These are phyloP conservation scores for Scutellaria barbata DNA, from an alignment of 257 asterid genomes.

Conservation along the genomic window DNA sequence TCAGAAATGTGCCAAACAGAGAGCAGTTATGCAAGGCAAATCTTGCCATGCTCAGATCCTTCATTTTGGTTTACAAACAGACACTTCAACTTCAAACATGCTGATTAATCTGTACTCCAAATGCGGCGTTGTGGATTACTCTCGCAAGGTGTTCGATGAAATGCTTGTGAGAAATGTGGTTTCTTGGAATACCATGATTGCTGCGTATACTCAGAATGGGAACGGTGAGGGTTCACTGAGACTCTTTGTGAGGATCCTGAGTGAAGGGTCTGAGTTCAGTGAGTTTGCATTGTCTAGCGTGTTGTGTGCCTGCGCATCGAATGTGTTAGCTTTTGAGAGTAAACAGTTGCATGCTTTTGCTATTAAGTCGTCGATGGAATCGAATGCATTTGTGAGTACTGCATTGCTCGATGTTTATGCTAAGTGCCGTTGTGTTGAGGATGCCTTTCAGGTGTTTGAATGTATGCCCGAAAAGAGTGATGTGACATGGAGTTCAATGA, in stretches of 20 bases:
- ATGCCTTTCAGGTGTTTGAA: conserved; percentile 65
- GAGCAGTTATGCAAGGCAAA: conserved; percentile 50
- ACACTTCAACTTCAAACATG: conserved; percentile 70
- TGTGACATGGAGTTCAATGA: conserved; percentile 95
- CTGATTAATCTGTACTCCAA: conserved; percentile 69
- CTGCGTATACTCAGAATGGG: conserved; percentile 60
- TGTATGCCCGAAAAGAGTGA: conserved; percentile 62
- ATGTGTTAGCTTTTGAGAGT: conserved; percentile 61
- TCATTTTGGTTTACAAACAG: conserved; percentile 57
- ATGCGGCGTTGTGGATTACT: conserved; percentile 49
- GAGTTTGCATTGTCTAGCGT: conserved; percentile 81
- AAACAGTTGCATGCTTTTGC: conserved; percentile 79
- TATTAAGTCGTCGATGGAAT: conserved; percentile 55
- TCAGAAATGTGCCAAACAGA: conserved; percentile 61
- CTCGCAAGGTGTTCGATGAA: conserved; percentile 74
- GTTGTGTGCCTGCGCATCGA: conserved; percentile 78
- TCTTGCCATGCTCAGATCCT: conserved; percentile 63
- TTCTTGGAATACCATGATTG: conserved; percentile 87
- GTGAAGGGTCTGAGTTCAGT: conserved; percentile 64
- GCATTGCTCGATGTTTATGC: conserved; percentile 89
- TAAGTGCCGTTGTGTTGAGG: conserved; percentile 58
- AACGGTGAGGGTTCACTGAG: conserved; percentile 55
- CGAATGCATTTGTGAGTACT: conserved; percentile 66
- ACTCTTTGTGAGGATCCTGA: conserved; percentile 63
- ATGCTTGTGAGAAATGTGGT: conserved; percentile 67